phyloP scores from a whole-genome alignment of 2,329 filamentous ascomycete genomes.

The Ilyonectria destructans region DNA sequence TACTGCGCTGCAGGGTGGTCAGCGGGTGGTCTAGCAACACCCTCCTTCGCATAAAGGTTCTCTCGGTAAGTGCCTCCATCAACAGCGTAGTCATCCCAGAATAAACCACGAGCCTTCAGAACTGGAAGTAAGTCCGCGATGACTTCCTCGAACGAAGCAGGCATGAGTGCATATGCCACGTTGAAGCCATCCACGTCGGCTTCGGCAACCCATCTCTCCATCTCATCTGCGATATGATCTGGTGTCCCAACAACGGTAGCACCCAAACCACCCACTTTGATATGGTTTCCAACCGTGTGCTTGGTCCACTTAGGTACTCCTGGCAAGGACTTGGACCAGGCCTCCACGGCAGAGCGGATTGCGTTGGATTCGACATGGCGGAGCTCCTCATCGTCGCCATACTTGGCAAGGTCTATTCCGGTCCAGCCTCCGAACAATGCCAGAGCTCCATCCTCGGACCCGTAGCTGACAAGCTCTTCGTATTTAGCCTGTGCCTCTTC shows the following conservation, averaged over 20 bases:
- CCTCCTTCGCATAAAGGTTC: slow-evolving; percentile 58
- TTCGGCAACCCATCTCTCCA: slow-evolving; percentile 61
- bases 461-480: slow-evolving; percentile 69
- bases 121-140: slow-evolving; percentile 77
- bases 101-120: slow-evolving; percentile 70
- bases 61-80: slow-evolving; percentile 61
- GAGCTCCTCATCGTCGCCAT: slow-evolving; percentile 76
- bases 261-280: slow-evolving; percentile 53
- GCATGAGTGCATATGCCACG: slow-evolving; percentile 58
- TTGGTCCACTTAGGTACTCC: slow-evolving; percentile 47
- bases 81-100: slow-evolving; percentile 66
- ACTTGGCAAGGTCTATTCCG: slow-evolving; percentile 74
- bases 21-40: slow-evolving; percentile 52
- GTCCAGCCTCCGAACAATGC: slow-evolving; percentile 79
- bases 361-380: slow-evolving; percentile 75
- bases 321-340: slow-evolving; percentile 60
- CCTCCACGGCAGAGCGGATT: slow-evolving; percentile 67
- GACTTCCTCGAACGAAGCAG: slow-evolving; percentile 77
- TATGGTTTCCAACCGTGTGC: slow-evolving; percentile 52
- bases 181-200: slow-evolving; percentile 75
- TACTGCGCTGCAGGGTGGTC: slow-evolving; percentile 60
- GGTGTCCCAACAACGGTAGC: slow-evolving; percentile 52
- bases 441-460: slow-evolving; percentile 73
- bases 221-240: slow-evolving; percentile 51
- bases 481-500: slow-evolving; percentile 70